These are phyloP conservation scores for Cyclostephanos invisitatus DNA, from an alignment of 108 stramenopile genomes.

Conservation along the genomic window DNA sequence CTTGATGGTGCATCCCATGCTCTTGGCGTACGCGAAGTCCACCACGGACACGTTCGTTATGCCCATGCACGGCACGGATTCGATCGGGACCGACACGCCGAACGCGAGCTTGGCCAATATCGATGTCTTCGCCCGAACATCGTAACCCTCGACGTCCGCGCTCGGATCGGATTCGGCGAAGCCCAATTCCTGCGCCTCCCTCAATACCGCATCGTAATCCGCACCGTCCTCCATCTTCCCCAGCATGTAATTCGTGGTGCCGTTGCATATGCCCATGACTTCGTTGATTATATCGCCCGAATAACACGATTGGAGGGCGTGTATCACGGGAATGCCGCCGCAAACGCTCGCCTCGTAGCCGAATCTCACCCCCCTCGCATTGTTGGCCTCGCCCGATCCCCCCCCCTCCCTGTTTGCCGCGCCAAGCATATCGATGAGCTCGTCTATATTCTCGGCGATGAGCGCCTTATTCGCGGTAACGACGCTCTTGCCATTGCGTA, in stretches of 20 bases:
- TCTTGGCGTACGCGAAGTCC: constrained; percentile 87
- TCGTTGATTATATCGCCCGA: constrained; percentile 71
- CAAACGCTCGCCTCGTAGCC: constrained; percentile 85
- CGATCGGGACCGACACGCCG: constrained; percentile 70
- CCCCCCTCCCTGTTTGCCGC: constrained; percentile 12
- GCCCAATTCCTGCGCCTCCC: constrained; percentile 81
- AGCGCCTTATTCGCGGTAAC: constrained; percentile 87
- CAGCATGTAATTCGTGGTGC: constrained; percentile 88
- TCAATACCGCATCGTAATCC: constrained; percentile 67
- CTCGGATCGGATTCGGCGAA: constrained; percentile 82
- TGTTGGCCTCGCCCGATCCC: not conserved
- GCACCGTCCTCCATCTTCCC: constrained; percentile 62
- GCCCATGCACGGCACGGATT: constrained; percentile 75
- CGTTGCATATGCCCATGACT: constrained; percentile 81
- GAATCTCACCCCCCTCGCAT: constrained; percentile 40
- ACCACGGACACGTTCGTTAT: constrained; percentile 73
- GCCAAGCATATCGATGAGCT: constrained; percentile 39
- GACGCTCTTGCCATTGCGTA: constrained; percentile 64
- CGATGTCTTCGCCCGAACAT: constrained; percentile 91
- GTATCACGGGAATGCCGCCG: constrained; percentile 86
- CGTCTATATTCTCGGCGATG: constrained; percentile 70
- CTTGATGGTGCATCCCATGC: constrained; percentile 90
- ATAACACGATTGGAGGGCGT: constrained; percentile 58
- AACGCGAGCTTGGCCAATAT: constrained; percentile 90
- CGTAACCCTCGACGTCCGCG: constrained; percentile 90